Conservation (phyloP, 2,329 filamentous ascomycete genomes). For the Aspergillus neotritici region DNA sequence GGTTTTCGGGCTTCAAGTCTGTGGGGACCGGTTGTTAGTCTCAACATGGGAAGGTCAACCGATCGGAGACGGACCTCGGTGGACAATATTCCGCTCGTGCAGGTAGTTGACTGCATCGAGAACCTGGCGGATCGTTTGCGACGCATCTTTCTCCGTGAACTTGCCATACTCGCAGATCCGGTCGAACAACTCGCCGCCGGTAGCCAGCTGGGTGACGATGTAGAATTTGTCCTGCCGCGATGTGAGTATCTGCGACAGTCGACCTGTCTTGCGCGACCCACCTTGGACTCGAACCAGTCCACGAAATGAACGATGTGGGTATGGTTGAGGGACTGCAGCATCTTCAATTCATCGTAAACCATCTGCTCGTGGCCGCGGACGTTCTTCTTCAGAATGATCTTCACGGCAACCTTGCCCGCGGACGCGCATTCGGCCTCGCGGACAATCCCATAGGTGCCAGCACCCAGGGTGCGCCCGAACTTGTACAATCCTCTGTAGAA, state of each 20-base stretch:
- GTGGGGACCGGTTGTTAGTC: constrained; percentile 5
- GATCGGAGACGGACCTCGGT: constrained; percentile 62
- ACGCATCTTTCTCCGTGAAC: constrained; percentile 97
- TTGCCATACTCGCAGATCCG: constrained; percentile 96
- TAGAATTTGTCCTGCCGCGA: constrained; percentile 88
- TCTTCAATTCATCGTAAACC: constrained; percentile 94
- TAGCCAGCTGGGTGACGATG: constrained; percentile 94
- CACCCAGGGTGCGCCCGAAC: constrained; percentile 89
- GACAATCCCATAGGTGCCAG: constrained; percentile 97
- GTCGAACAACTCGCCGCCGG: constrained; percentile 93
- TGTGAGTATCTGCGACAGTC: constrained; percentile 7
- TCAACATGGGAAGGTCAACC: background rate
- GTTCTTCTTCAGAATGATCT: constrained; percentile 99
- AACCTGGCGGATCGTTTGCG: constrained; percentile 90
- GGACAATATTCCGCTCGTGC: constrained; percentile 90
- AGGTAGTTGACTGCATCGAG: constrained; percentile 90
- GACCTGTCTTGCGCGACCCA: constrained; percentile 39
- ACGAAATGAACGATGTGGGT: constrained; percentile 95
- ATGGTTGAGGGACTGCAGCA: constrained; percentile 86
- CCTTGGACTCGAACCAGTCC: constrained; percentile 98
- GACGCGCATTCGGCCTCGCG: constrained; percentile 81
- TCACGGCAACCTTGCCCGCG: constrained; percentile 76
- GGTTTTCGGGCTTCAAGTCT: constrained; percentile 98
- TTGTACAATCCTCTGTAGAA: constrained; percentile 68
- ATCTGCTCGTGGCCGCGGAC: constrained; percentile 97